Evolutionary conservation across 441 rosid species (phyloP).

Genomic region (Lagerstroemia fauriei): DNA sequence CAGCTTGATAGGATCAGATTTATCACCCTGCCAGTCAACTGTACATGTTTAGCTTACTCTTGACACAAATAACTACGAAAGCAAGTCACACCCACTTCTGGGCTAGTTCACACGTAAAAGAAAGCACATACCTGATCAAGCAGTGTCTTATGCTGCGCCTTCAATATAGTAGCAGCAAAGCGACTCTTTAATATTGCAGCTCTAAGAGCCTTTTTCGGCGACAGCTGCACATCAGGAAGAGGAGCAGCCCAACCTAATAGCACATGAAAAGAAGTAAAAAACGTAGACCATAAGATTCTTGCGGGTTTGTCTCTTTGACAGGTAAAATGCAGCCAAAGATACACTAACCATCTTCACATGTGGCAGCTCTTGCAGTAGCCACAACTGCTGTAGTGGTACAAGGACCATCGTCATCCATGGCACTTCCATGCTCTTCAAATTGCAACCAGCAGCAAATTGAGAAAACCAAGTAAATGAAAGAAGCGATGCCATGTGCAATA

Average conservation of each 20-base stretch:
- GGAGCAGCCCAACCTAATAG: constrained; percentile 48
- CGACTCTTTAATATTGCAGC: constrained; percentile 74
- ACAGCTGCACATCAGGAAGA: constrained; percentile 46
- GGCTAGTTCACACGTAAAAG: neutral
- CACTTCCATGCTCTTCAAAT: constrained; percentile 62
- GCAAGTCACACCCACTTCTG: neutral
- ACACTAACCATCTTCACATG: constrained; percentile 52
- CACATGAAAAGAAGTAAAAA: constrained; percentile 23
- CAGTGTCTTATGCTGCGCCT: constrained; percentile 66
- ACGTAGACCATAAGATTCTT: neutral
- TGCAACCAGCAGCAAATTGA: constrained; percentile 34
- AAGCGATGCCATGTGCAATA: constrained; percentile 29
- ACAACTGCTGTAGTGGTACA: constrained; percentile 51
- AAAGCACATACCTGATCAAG: constrained; percentile 49
- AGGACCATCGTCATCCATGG: constrained; percentile 52
- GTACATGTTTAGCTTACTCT: neutral
- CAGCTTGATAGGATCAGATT: constrained; percentile 60
- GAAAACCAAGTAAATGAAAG: constrained; percentile 24
- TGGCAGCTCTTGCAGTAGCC: constrained; percentile 40
- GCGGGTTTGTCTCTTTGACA: neutral
- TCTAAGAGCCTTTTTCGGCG: constrained; percentile 76
- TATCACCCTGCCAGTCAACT: constrained; percentile 49
- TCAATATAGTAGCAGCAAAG: constrained; percentile 73
- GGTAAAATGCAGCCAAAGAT: neutral
- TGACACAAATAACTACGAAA: neutral